Evolutionary conservation across 371 early-diverging fungal species (phyloP), one percentile per base, ranked within the genome.

Genomic region (Mucor lusitanicus): DNA sequence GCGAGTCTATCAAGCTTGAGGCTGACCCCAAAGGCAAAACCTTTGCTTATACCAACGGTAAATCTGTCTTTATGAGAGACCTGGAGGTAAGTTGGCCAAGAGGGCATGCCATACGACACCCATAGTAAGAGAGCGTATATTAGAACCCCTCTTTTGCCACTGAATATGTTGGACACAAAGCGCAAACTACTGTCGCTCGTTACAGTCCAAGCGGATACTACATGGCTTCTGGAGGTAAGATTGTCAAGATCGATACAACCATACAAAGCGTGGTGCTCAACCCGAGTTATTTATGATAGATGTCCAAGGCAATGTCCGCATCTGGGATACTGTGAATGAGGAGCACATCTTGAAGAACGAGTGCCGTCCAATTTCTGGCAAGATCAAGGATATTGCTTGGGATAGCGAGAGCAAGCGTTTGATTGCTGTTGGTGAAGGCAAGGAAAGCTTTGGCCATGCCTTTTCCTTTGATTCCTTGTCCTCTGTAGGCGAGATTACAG

Each of bases 391-490:
- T 77, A 76, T 99, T 58, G 88, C 91, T 5, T 99, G 99, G 99
- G 97, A 97, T 79, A 79, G 86, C 28, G 99, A 99, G 66, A 93
- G 93, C 82, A 91, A 98, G 81, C 89, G 98, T 44, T 73, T 99
- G 21, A 90, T 98, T 71, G 98, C 93, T 37, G 98, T 95, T 0
- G 99, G 99, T 60, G 95, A 97, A 56, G 98, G 99, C 64, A 93
- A 89, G 72, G 95, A 94, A 73, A 80, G 92, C 60, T 96, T 91
- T 68, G 98, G 93, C 9, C 94, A 93, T 65, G 94, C 95, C 0
- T 95, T 98, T 79, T 64, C 89, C 28, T 94, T 89, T 68, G 98
- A 98, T 77, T 76, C 94, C 5, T 93, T 93, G 30, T 92, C 94
- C 30, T 92, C 96, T n/a, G 91, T 92, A 25, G 99, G 99, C 58